A percentile compares a stretch with the other conserved stretches of the same genome.
Evolutionary conservation across 2,329 filamentous ascomycete genomes (phyloP).

Genomic region (Ophiostoma novo-ulmi): DNA sequence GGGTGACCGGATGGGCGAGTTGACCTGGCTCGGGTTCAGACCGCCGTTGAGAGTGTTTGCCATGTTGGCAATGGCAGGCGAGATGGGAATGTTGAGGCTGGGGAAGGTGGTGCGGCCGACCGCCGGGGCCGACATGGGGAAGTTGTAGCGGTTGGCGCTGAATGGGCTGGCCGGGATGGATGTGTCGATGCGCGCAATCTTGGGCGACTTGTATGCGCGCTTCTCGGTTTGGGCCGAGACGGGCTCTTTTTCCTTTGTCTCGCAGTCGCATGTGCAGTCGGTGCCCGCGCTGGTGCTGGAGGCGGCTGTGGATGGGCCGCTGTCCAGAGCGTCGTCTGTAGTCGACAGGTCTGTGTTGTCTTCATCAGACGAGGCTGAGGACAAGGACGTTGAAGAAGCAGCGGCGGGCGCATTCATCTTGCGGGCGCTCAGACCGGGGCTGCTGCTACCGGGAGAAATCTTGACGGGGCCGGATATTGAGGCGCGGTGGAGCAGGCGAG

Average conservation of each 20-base stretch:
- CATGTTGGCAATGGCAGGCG: conserved; percentile 54
- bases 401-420: conserved; percentile 30
- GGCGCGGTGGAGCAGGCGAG: conserved; percentile 20
- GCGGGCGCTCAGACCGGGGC: conserved; percentile 33
- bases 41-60: background rate
- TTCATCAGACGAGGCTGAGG: conserved; percentile 35
- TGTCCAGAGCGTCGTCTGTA: conserved; percentile 34
- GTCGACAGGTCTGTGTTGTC: conserved; percentile 28
- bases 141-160: conserved; percentile 33
- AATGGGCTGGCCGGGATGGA: conserved; percentile 47
- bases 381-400: conserved; percentile 33
- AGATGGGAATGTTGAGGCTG: conserved; percentile 71
- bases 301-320: conserved; percentile 50
- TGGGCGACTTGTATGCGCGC: conserved; percentile 43
- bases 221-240: conserved; percentile 36
- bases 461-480: conserved; percentile 34
- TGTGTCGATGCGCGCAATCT: conserved; percentile 36
- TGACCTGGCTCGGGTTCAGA: conserved; percentile 33
- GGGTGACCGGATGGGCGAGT: conserved; percentile 71
- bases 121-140: conserved; percentile 56
- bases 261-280: conserved; percentile 54
- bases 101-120: conserved; percentile 57
- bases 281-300: conserved; percentile 43
- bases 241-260: conserved; percentile 32
- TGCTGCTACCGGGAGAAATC: conserved; percentile 42